Evolutionary conservation across 2,329 filamentous ascomycete genomes (phyloP).

Genomic region (Diatrype stigma): DNA sequence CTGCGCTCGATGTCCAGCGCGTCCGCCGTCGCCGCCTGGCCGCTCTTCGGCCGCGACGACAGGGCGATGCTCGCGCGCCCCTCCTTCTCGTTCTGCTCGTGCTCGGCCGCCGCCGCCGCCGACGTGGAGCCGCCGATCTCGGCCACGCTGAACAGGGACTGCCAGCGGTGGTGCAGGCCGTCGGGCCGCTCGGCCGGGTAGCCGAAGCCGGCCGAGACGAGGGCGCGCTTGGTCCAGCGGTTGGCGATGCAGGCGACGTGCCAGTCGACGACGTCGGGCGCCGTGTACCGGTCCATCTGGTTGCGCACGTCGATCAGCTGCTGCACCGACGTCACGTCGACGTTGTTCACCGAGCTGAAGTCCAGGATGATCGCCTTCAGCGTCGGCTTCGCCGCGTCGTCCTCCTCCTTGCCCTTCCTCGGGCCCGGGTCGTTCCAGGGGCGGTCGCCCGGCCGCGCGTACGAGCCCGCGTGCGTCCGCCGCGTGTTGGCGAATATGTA

Average conservation of each 20-base stretch:
- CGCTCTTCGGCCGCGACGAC: constrained; percentile 7
- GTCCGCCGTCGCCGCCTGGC: constrained; percentile 9
- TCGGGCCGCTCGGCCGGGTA: constrained; percentile 60
- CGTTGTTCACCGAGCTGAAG: constrained; percentile 88
- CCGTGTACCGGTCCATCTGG: constrained; percentile 80
- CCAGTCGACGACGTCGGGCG: constrained; percentile 84
- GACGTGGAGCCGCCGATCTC: constrained; percentile 72
- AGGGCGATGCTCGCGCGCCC: constrained; percentile 3
- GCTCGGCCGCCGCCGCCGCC: constrained; percentile 65
- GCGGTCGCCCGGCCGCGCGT: constrained; percentile 65
- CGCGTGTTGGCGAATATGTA: constrained; percentile 69
- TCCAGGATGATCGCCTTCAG: constrained; percentile 91
- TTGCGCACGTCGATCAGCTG: constrained; percentile 91
- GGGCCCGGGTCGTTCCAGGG: constrained; percentile 95
- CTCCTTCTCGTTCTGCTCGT: constrained; percentile 53
- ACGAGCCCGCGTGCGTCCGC: constrained; percentile 68
- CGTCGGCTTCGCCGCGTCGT: constrained; percentile 53
- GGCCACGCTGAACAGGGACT: constrained; percentile 91
- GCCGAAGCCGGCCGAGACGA: constrained; percentile 84
- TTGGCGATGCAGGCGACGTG: constrained; percentile 93
- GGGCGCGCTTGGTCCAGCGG: constrained; percentile 88
- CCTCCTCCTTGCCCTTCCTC: constrained; percentile 41
- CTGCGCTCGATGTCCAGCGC: constrained; percentile 23
- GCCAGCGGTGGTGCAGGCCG: constrained; percentile 67
- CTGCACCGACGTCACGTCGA: constrained; percentile 90